A percentile compares a stretch with the other conserved stretches of the same genome.
Evolutionary conservation across 805 yeast species (phyloP).

Genomic region (Wickerhamiella lipophila): DNA sequence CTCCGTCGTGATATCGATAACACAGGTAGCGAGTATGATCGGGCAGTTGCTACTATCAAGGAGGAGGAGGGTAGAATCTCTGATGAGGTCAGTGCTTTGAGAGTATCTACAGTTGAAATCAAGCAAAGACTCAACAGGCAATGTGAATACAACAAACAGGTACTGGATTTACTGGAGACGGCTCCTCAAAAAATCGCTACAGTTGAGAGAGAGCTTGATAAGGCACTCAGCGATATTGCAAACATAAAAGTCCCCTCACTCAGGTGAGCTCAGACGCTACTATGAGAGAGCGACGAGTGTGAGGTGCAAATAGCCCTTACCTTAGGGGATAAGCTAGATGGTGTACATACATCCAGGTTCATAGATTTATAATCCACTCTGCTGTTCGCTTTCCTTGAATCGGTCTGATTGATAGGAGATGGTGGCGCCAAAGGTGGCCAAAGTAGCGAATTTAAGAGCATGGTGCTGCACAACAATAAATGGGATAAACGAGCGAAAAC

Average conservation of each 20-base stretch:
- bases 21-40: background rate
- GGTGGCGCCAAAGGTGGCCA: background rate
- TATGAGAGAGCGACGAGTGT: background rate
- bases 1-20: background rate
- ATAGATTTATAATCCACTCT: no score
- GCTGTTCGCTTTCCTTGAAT: no score
- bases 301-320: no score
- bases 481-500: constrained; percentile 39
- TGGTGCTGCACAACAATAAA: constrained; percentile 43
- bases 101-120: background rate
- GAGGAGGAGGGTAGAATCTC: background rate
- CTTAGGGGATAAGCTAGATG: no score
- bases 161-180: background rate
- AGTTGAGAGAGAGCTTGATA: background rate
- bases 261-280: no score
- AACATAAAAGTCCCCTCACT: background rate
- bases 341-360: no score
- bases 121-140: background rate
- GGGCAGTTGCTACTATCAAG: background rate
- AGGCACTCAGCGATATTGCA: background rate
- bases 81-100: background rate
- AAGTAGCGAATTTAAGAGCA: constrained; percentile 16
- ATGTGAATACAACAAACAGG: background rate
- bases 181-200: background rate
- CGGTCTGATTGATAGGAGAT: no score